Evolutionary conservation across 768 basidiomycete species (phyloP).

Genomic region (Suillus lakei): DNA sequence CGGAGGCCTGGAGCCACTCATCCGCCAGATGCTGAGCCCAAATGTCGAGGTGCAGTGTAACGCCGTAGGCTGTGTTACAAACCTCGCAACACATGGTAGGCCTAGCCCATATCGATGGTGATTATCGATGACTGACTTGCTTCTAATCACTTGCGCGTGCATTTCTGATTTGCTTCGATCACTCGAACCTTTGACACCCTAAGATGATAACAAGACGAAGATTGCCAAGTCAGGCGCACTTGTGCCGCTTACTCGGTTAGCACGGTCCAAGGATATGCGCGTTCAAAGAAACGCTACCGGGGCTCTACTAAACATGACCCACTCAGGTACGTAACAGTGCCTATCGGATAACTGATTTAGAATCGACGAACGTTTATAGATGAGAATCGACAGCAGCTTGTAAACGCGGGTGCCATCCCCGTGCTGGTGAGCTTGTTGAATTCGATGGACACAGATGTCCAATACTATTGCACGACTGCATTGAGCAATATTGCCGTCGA

Average conservation of each 20-base stretch:
- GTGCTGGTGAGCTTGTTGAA: conserved; percentile 94
- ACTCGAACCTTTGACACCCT: conserved; percentile 13
- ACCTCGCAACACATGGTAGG: conserved; percentile 96
- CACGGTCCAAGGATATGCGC: conserved; percentile 98
- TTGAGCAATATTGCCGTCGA: conserved; percentile 99
- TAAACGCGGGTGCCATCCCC: conserved; percentile 97
- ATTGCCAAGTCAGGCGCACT: conserved; percentile 99
- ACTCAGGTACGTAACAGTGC: conserved; percentile 72
- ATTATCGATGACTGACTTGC: conserved; percentile 12
- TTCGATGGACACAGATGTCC: conserved; percentile 98
- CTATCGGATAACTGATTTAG: conserved; percentile 6
- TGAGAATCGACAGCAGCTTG: conserved; percentile 97
- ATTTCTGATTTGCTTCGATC: conserved; percentile 15
- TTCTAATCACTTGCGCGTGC: conserved; percentile 13
- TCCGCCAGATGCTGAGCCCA: conserved; percentile 97
- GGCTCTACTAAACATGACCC: conserved; percentile 98
- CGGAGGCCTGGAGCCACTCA: conserved; percentile 95
- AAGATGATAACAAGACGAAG: conserved; percentile 99
- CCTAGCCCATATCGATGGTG: conserved; percentile 14
- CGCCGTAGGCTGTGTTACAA: conserved; percentile 98
- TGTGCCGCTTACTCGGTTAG: conserved; percentile 93
- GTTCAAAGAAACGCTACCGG: conserved; percentile 99
- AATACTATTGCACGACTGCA: conserved; percentile 99
- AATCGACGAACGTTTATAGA: conserved; percentile 52
- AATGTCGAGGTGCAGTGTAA: conserved; percentile 99